These are phyloP conservation scores for Xylaria flabelliformis DNA, from an alignment of 495 filamentous ascomycete genomes.

Conservation along the genomic window DNA sequence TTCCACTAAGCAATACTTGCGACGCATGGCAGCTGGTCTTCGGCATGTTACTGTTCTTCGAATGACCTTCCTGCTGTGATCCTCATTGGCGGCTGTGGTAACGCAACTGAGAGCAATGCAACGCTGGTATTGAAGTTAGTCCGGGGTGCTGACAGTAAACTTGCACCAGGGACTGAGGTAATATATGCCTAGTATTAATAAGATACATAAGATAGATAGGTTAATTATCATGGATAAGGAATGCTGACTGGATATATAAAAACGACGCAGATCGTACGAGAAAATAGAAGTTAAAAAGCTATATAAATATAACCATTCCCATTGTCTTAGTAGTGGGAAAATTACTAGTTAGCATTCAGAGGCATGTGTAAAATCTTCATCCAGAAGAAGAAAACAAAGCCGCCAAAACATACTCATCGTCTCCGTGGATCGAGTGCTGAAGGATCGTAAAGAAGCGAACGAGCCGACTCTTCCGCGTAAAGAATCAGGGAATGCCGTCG, in stretches of 20 bases:
- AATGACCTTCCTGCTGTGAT: conserved; percentile 5
- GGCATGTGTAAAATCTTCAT: not conserved
- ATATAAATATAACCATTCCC: not conserved
- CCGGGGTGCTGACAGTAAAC: conserved; percentile 8
- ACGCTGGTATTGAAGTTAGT: conserved; percentile 4
- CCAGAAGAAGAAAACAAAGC: not conserved
- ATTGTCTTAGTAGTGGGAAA: not conserved
- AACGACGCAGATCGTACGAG: not conserved
- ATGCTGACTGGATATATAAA: not conserved
- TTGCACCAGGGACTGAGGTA: conserved; percentile 5
- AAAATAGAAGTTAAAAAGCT: not conserved
- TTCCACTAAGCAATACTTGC: conserved; percentile 15
- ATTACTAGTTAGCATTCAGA: not conserved
- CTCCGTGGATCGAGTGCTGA: not conserved
- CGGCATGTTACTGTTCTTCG: conserved; percentile 1
- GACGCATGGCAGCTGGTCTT: conserved; percentile 10
- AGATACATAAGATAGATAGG: not conserved
- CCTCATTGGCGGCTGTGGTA: conserved; percentile 8
- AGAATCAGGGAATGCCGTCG: not conserved
- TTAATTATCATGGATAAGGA: not conserved
- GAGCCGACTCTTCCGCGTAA: not conserved
- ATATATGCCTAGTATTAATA: not conserved
- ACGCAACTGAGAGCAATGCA: conserved; percentile 11
- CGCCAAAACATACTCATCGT: not conserved
- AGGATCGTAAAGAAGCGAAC: conserved; percentile 8